Percentiles rank a stretch among this genome's conserved stretches.
phyloP scores from a whole-genome alignment of 2,329 filamentous ascomycete species.

The Cordyceps farinosa region DNA sequence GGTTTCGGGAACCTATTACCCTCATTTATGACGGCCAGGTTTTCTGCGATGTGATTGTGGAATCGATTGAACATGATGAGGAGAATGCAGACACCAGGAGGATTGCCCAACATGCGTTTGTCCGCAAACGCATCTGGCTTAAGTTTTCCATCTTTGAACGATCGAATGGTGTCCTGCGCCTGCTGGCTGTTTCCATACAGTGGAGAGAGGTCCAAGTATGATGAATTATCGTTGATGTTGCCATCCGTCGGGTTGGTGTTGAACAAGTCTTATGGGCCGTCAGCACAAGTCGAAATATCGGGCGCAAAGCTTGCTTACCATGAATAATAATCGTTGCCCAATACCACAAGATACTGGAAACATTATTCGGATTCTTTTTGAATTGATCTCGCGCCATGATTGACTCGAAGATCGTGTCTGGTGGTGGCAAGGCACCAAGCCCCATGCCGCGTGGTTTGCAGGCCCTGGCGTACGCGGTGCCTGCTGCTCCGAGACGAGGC shows the following conservation, averaged over 20 bases:
- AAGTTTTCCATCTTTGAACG: conserved; percentile 66
- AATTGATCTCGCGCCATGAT: conserved; percentile 53
- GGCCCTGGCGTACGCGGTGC: conserved; percentile 63
- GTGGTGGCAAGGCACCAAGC: conserved; percentile 65
- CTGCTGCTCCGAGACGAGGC: conserved; percentile 64
- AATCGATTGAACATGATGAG: conserved; percentile 79
- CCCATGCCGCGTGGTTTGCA: conserved; percentile 56
- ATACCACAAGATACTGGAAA: conserved; percentile 69
- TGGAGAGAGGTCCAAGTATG: conserved; percentile 68
- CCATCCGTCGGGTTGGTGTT: conserved; percentile 62
- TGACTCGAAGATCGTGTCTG: conserved; percentile 58
- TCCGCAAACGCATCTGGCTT: conserved; percentile 73
- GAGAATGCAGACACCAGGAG: conserved; percentile 67
- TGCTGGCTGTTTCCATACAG: conserved; percentile 67
- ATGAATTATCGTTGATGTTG: conserved; percentile 62
- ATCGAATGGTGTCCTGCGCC: conserved; percentile 64
- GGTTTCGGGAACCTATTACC: conserved; percentile 72
- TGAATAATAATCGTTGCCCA: conserved; percentile 73
- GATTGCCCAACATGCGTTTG: conserved; percentile 65
- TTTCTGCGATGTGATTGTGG: conserved; percentile 80
- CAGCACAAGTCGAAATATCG: conserved; percentile 16
- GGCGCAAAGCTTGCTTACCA: conserved; percentile 36
- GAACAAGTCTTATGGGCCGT: conserved; percentile 55
- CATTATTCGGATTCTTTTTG: conserved; percentile 64
- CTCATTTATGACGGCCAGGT: conserved; percentile 84